phyloP scores from a whole-genome alignment of 2,329 filamentous ascomycete species.

The Emmonsiellopsis sp. region DNA sequence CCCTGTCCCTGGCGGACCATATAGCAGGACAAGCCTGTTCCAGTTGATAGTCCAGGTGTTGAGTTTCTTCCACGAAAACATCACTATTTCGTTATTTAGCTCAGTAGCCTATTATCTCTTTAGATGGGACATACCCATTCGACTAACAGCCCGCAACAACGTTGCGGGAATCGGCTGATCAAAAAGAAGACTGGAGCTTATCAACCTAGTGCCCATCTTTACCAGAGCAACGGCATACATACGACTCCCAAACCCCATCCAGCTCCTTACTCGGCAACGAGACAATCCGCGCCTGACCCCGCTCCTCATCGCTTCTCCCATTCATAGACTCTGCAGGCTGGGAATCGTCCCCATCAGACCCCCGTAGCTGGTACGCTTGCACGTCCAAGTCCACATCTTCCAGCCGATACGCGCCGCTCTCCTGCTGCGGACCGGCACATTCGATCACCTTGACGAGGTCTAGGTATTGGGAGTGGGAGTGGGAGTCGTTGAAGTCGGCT shows the following conservation, averaged over 20 bases:
- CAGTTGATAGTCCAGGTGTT: slow-evolving; percentile 34
- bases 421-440: slow-evolving; percentile 23
- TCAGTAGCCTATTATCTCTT: not conserved
- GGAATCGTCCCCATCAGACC: slow-evolving; percentile 9
- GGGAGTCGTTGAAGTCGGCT: slow-evolving; percentile 18
- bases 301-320: slow-evolving; percentile 17
- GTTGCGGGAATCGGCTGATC: slow-evolving; percentile 32
- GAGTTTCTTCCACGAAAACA: slow-evolving; percentile 25
- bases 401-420: slow-evolving; percentile 21
- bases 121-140: slow-evolving; percentile 24
- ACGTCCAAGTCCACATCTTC: slow-evolving; percentile 32
- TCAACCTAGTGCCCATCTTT: not conserved
- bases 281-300: slow-evolving; percentile 24
- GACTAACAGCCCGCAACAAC: slow-evolving; percentile 31
- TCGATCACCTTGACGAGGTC: slow-evolving; percentile 30
- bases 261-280: slow-evolving; percentile 31
- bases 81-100: slow-evolving; percentile 13
- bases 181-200: slow-evolving; percentile 30
- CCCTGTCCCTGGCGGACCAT: slow-evolving; percentile 88
- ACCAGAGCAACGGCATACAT: slow-evolving; percentile 8
- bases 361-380: slow-evolving; percentile 32
- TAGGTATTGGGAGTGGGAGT: slow-evolving; percentile 19
- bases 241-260: slow-evolving; percentile 38
- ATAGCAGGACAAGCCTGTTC: slow-evolving; percentile 62
- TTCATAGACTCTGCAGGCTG: slow-evolving; percentile 10